Percentiles rank a stretch among this genome's conserved stretches.
Evolutionary conservation across 2,329 filamentous ascomycete species (phyloP).

Genomic region (Monilinia polystroma): DNA sequence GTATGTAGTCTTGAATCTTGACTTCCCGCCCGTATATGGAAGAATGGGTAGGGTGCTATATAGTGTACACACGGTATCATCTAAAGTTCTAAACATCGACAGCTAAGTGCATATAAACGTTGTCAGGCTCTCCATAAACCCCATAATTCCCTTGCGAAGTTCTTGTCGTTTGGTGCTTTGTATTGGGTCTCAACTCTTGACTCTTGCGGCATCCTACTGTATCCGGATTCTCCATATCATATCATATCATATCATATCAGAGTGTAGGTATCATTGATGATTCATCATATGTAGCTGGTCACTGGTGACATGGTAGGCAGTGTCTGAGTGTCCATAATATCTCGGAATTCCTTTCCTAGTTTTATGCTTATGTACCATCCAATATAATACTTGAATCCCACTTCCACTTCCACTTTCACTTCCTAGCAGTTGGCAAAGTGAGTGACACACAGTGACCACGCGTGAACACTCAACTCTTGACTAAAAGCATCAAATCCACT

Average conservation of each 20-base stretch:
- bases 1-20: background rate
- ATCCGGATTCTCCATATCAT: conserved; percentile 4
- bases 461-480: conserved; percentile 13
- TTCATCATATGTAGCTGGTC: conserved; percentile 10
- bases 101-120: conserved; percentile 11
- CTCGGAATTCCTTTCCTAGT: conserved; percentile 3
- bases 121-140: conserved; percentile 13
- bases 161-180: background rate
- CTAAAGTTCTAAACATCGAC: background rate
- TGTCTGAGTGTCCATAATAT: background rate
- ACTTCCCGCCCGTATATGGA: background rate
- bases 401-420: background rate
- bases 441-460: conserved; percentile 14
- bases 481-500: conserved; percentile 1
- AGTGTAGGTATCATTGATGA: conserved; percentile 2
- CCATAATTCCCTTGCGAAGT: background rate
- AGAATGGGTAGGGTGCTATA: no score
- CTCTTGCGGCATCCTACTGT: background rate
- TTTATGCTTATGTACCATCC: background rate
- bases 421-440: conserved; percentile 1
- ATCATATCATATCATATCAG: no score
- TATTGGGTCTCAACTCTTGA: background rate
- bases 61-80: background rate
- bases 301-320: conserved; percentile 9
- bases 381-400: background rate